phyloP scores from a whole-genome alignment of 1,139 yeast genomes.

The Yamadazyma blattariae region DNA sequence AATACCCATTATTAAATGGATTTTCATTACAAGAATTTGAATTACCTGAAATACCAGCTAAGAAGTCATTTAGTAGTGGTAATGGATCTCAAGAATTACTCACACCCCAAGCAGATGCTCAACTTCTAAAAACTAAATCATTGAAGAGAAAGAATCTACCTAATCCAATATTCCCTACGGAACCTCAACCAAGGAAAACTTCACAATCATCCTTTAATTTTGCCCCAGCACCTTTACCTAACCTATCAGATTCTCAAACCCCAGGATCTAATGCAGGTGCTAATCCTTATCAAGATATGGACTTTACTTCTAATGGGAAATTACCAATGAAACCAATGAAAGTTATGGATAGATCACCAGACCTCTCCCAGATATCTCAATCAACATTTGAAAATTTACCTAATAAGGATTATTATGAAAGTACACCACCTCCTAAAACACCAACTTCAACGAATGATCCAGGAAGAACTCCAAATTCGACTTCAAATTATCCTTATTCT shows the following conservation, averaged over 20 bases:
- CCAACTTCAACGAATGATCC: neutral
- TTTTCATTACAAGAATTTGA: constrained; percentile 34
- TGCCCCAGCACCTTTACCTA: constrained; percentile 1
- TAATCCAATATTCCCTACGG: constrained; percentile 22
- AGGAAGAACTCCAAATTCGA: neutral
- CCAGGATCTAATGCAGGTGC: neutral
- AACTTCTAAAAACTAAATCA: constrained; percentile 24
- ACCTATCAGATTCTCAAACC: constrained; percentile 3
- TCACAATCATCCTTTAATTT: constrained; percentile 11
- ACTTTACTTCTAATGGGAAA: constrained; percentile 44
- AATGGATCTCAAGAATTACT: constrained; percentile 14
- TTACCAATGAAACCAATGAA: constrained; percentile 45
- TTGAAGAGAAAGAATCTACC: constrained; percentile 27
- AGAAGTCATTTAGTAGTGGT: constrained; percentile 12
- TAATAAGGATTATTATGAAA: neutral
- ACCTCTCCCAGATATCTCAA: constrained; percentile 10
- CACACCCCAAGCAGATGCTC: constrained; percentile 25
- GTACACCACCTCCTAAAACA: neutral
- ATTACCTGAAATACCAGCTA: constrained; percentile 27
- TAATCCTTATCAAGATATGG: constrained; percentile 29
- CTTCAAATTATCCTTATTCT: constrained; percentile 6
- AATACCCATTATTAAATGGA: constrained; percentile 56
- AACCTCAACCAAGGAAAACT: constrained; percentile 16
- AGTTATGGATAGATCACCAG: constrained; percentile 21
- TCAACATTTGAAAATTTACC: constrained; percentile 12